Evolutionary conservation across 768 basidiomycete species (phyloP).

Genomic region (Tricholoma flavovirens): DNA sequence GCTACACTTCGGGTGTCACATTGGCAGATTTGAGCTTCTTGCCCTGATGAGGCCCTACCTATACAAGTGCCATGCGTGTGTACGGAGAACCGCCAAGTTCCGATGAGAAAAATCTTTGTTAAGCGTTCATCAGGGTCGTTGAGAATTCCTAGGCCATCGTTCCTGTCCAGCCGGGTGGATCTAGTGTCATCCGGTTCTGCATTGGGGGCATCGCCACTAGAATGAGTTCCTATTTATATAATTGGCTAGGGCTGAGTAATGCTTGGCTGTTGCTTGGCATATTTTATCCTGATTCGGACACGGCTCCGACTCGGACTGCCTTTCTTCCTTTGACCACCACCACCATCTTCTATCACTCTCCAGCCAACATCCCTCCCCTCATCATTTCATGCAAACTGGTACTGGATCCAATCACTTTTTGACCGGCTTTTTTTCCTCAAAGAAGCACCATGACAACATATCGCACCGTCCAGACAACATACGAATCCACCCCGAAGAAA

Average conservation of each 20-base stretch:
- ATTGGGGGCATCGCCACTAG: background rate
- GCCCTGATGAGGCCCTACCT: too few relatives aligned
- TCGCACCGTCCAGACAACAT: conserved; percentile 2
- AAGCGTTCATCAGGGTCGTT: too few relatives aligned
- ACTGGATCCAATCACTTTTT: background rate
- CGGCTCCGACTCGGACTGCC: background rate
- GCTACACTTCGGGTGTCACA: too few relatives aligned
- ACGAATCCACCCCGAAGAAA: background rate
- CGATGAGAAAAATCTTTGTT: too few relatives aligned
- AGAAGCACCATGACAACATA: background rate
- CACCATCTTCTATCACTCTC: background rate
- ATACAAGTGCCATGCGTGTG: too few relatives aligned
- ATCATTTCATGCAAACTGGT: conserved; percentile 4
- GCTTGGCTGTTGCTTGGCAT: background rate
- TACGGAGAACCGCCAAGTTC: too few relatives aligned
- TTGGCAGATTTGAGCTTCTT: too few relatives aligned
- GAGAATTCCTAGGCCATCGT: too few relatives aligned
- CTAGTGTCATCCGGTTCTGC: too few relatives aligned
- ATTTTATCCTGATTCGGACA: background rate
- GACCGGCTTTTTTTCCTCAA: background rate
- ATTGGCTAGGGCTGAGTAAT: background rate
- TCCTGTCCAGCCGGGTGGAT: too few relatives aligned
- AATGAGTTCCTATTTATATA: background rate
- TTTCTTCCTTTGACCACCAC: conserved; percentile 2
- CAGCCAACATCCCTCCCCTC: background rate